Evolutionary conservation across 495 filamentous ascomycete genomes (phyloP).

Genomic region (Rusavskia elegans): DNA sequence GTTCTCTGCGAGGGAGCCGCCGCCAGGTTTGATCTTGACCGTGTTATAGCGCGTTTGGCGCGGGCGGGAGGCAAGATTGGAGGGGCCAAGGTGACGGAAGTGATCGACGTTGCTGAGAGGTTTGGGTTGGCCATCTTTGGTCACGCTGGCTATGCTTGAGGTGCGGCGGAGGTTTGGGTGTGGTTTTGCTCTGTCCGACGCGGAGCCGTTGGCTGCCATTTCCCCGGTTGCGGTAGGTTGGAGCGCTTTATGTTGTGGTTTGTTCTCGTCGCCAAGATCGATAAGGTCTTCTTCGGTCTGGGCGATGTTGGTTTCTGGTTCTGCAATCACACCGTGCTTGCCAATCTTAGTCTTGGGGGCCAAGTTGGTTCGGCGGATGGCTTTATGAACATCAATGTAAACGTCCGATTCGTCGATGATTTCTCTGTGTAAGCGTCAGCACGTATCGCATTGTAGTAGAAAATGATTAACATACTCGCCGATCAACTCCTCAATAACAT

Average conservation of each 20-base stretch:
- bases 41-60: slow-evolving; percentile 68
- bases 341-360: slow-evolving; percentile 46
- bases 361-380: slow-evolving; percentile 64
- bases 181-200: background rate
- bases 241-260: slow-evolving; percentile 9
- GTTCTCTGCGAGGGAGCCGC: slow-evolving; percentile 10
- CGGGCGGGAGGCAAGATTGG: slow-evolving; percentile 74
- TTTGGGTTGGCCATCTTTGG: slow-evolving; percentile 14
- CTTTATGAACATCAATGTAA: slow-evolving; percentile 93
- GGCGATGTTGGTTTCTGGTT: slow-evolving; percentile 12
- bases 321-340: slow-evolving; percentile 36
- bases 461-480: slow-evolving; percentile 58
- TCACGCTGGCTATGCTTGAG: slow-evolving; percentile 19
- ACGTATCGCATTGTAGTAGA: background rate
- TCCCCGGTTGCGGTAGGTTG: slow-evolving; percentile 2
- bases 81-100: slow-evolving; percentile 80
- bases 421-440: slow-evolving; percentile 32
- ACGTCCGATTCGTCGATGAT: slow-evolving; percentile 88
- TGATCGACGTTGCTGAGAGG: slow-evolving; percentile 51
- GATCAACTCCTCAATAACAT: slow-evolving; percentile 96
- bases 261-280: slow-evolving; percentile 18
- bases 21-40: slow-evolving; percentile 77
- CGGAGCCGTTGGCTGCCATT: slow-evolving; percentile 2
- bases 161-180: slow-evolving; percentile 27
- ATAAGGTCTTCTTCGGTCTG: slow-evolving; percentile 21